Conservation (phyloP, 768 basidiomycete genomes). For the Kwoniella heveanensis region DNA sequence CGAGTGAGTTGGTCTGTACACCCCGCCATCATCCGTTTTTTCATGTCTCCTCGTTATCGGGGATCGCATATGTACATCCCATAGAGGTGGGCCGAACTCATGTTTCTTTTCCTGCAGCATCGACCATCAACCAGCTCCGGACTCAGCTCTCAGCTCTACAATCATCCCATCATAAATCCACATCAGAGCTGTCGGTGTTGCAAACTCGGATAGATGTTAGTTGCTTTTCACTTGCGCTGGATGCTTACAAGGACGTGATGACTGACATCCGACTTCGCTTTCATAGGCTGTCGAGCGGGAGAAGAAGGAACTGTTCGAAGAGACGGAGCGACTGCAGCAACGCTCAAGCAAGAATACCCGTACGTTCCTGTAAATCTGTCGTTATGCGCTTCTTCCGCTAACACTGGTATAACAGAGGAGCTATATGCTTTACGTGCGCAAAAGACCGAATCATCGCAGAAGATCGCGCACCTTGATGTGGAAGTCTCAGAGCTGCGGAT, state of each 20-base stretch:
- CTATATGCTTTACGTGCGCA: conserved; percentile 34
- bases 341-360: conserved; percentile 75
- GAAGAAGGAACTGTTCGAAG: conserved; percentile 82
- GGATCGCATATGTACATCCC: too few relatives aligned
- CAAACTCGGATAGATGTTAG: conserved; percentile 68
- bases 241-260: conserved; percentile 2
- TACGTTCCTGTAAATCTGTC: conserved; percentile 51
- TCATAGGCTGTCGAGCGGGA: conserved; percentile 74
- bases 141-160: conserved; percentile 41
- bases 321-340: conserved; percentile 79
- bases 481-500: conserved; percentile 48
- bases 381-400: not conserved
- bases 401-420: conserved; percentile 29
- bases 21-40: too few relatives aligned
- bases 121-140: conserved; percentile 37
- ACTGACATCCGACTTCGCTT: not conserved
- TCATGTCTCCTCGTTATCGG: too few relatives aligned
- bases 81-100: too few relatives aligned
- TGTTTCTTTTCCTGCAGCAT: conserved; percentile 24
- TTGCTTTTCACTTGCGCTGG: conserved; percentile 62
- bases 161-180: conserved; percentile 57
- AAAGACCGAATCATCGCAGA: conserved; percentile 53
- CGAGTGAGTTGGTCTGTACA: conserved; percentile 58
- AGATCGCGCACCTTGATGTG: conserved; percentile 62
- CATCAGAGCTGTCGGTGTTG: conserved; percentile 61